Evolutionary conservation across 768 basidiomycete species (phyloP), one percentile per base, ranked within the genome.

Genomic region (Serendipita sp.): DNA sequence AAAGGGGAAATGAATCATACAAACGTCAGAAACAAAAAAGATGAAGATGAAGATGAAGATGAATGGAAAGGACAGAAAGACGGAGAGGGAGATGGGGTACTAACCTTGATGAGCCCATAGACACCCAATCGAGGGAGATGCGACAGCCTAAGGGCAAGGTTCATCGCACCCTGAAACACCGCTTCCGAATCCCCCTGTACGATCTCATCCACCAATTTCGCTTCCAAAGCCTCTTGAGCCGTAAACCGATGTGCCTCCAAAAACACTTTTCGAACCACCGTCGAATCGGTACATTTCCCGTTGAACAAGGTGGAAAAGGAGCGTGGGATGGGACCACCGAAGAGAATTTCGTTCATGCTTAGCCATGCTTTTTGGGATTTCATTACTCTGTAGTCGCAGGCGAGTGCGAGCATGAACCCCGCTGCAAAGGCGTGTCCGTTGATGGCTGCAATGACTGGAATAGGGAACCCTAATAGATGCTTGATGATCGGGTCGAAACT

Each of bases 331-430:
- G 58, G 24, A 18, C 45, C 67, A 41, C 47, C 37, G 53, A 64
- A 62, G 30, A 45, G 44, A n/a, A 51, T 46, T 67, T 78, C 78
- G 71, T 78, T 78, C 77, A 79, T 78, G 63, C 74, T 76, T 48
- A 73, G 69, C 72, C 76, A 76, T 3, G 74, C 75, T 66, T 66
- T 68, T 41, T 63, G 53, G 30, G 65, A 45, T 16, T 48, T 66
- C 64, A 68, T 68, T 16, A 69, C 46, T 28, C 77, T 47, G 66
- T 73, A 76, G 68, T 79, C 78, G 64, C 77, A 77, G 0, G 70
- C 70, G 44, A 78, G 67, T 7, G 77, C 74, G n/a, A 78, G 67
- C 54, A 76, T 68, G 67, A 76, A 76, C 1, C 76, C 78, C 15
- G 75, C 78, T 1, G 78, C 78, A 64, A 78, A 79, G 15, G 76